Evolutionary conservation across 1,139 yeast species (phyloP).

Genomic region (Debaryomyces robertsiae): DNA sequence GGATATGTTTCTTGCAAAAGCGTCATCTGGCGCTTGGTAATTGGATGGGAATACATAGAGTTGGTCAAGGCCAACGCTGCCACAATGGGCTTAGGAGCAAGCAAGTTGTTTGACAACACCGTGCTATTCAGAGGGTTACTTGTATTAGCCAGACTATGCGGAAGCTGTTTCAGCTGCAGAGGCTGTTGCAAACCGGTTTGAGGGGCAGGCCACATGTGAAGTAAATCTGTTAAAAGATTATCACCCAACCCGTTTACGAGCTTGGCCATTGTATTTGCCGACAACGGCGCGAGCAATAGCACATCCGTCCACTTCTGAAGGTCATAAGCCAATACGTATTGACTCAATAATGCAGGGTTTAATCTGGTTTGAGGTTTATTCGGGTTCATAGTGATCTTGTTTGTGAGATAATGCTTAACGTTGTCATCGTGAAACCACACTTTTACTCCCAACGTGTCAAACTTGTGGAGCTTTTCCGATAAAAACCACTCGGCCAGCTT

Average conservation of each 20-base stretch:
- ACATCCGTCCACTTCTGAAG: constrained; percentile 37
- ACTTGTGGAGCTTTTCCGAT: constrained; percentile 26
- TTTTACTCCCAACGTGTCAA: constrained; percentile 29
- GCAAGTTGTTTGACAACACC: constrained; percentile 22
- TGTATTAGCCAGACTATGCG: constrained; percentile 2
- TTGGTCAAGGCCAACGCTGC: constrained; percentile 32
- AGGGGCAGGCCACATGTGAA: constrained; percentile 31
- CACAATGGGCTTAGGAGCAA: constrained; percentile 29
- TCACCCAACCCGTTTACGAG: constrained; percentile 31
- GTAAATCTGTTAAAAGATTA: constrained; percentile 28
- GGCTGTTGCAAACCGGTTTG: constrained; percentile 8
- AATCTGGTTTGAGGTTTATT: constrained; percentile 15
- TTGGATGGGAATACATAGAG: constrained; percentile 35
- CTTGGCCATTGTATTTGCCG: constrained; percentile 35
- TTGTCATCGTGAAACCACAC: constrained; percentile 34
- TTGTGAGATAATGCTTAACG: constrained; percentile 21
- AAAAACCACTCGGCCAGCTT: constrained; percentile 32
- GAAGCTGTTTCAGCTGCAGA: constrained; percentile 11
- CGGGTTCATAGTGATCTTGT: constrained; percentile 13
- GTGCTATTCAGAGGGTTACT: constrained; percentile 16
- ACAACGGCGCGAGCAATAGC: constrained; percentile 33
- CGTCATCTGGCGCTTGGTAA: constrained; percentile 28
- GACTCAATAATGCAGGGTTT: constrained; percentile 17
- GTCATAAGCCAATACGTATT: constrained; percentile 24
- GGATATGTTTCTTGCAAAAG: constrained; percentile 30